phyloP scores from a whole-genome alignment of 2,329 filamentous ascomycete genomes.

The Colletotrichum sp. region DNA sequence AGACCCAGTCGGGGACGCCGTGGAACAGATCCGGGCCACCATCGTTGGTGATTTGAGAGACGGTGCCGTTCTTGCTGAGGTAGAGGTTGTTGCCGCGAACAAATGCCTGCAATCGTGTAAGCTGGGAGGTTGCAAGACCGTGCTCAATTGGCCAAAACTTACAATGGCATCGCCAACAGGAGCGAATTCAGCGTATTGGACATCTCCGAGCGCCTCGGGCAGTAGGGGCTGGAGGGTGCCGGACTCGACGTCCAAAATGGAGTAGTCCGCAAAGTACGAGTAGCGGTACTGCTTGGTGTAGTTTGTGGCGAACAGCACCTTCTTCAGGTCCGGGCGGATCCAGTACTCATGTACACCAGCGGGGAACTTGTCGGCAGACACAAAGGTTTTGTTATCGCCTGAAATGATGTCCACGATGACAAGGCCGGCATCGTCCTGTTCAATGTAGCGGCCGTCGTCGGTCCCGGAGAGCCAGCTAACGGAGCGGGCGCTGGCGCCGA shows the following conservation, averaged over 20 bases:
- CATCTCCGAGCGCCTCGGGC: slow-evolving; percentile 64
- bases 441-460: slow-evolving; percentile 67
- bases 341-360: slow-evolving; percentile 60
- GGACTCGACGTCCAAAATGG: slow-evolving; percentile 64
- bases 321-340: slow-evolving; percentile 64
- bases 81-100: slow-evolving; percentile 71
- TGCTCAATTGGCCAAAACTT: neutral
- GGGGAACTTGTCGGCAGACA: slow-evolving; percentile 63
- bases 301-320: slow-evolving; percentile 68
- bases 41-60: slow-evolving; percentile 62
- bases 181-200: slow-evolving; percentile 70
- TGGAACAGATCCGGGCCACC: slow-evolving; percentile 68
- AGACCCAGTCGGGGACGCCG: slow-evolving; percentile 80
- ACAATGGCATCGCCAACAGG: slow-evolving; percentile 59
- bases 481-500: slow-evolving; percentile 50
- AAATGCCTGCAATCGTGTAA: slow-evolving; percentile 50
- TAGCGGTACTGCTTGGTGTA: slow-evolving; percentile 72
- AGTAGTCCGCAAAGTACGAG: slow-evolving; percentile 72
- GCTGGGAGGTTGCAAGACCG: neutral
- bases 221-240: slow-evolving; percentile 61
- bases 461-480: slow-evolving; percentile 64
- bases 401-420: slow-evolving; percentile 67
- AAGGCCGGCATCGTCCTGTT: slow-evolving; percentile 54
- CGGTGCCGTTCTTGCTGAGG: slow-evolving; percentile 58
- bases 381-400: slow-evolving; percentile 59